A percentile compares a stretch with the other conserved stretches of the same genome.
Evolutionary conservation across 2,329 filamentous ascomycete genomes (phyloP).

Genomic region (Cordyceps militaris): DNA sequence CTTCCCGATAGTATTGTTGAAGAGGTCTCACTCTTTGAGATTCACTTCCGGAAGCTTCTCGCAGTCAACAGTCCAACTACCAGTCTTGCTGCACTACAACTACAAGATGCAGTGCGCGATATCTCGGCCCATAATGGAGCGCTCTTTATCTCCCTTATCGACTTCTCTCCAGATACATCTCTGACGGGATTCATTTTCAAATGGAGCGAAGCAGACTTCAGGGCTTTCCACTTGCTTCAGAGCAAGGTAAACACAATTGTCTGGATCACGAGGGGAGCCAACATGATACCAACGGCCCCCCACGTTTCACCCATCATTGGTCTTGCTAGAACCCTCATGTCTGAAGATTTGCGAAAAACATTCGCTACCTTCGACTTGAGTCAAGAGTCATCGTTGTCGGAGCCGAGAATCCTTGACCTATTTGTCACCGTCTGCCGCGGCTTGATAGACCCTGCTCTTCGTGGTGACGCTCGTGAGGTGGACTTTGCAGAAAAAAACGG

Average conservation of each 20-base stretch:
- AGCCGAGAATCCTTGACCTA: conserved; percentile 17
- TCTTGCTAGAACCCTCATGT: conserved; percentile 40
- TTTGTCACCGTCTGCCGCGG: conserved; percentile 20
- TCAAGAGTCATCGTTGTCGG: conserved; percentile 16
- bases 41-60: not conserved
- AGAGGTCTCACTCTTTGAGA: not conserved
- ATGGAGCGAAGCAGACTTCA: conserved; percentile 34
- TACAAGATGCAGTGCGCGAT: not conserved
- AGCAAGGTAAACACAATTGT: conserved; percentile 32
- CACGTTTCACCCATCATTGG: conserved; percentile 35
- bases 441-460: conserved; percentile 16
- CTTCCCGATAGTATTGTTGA: not conserved
- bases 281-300: conserved; percentile 29
- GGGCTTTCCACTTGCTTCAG: conserved; percentile 34
- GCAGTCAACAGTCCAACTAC: not conserved
- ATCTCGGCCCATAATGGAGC: not conserved
- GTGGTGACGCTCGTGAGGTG: conserved; percentile 25
- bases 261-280: conserved; percentile 41
- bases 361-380: conserved; percentile 39
- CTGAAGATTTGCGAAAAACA: conserved; percentile 38
- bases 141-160: conserved; percentile 38
- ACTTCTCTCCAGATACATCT: conserved; percentile 26
- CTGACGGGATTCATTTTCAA: conserved; percentile 26
- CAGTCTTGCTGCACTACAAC: not conserved
- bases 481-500: conserved; percentile 37